Percentiles rank a stretch among this genome's conserved stretches.
Evolutionary conservation across 2,329 filamentous ascomycete species (phyloP).

Genomic region (Ilyonectria sp.): DNA sequence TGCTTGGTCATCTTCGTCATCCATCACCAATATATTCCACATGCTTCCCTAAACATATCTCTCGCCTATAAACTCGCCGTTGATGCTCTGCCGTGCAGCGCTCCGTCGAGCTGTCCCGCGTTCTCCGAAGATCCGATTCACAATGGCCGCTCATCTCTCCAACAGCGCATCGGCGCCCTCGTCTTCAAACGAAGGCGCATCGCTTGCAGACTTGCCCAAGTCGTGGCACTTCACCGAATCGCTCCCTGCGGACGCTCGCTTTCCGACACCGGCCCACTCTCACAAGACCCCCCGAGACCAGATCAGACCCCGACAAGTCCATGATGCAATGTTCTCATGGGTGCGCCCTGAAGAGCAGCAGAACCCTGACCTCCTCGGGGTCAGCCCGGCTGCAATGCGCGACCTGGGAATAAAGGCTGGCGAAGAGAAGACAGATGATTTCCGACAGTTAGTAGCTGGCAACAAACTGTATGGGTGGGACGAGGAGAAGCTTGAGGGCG

Average conservation of each 20-base stretch:
- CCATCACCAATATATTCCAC: slow-evolving; percentile 26
- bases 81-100: slow-evolving; percentile 55
- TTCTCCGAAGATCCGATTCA: slow-evolving; percentile 42
- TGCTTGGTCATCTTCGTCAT: slow-evolving; percentile 22
- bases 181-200: slow-evolving; percentile 48
- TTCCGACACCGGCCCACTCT: slow-evolving; percentile 85
- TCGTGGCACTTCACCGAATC: slow-evolving; percentile 76
- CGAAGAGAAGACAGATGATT: slow-evolving; percentile 80
- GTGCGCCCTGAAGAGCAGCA: slow-evolving; percentile 84
- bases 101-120: slow-evolving; percentile 51
- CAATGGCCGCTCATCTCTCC: slow-evolving; percentile 54
- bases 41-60: slow-evolving; percentile 30
- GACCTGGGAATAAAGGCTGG: slow-evolving; percentile 83
- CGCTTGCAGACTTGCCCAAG: slow-evolving; percentile 72
- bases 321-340: slow-evolving; percentile 89
- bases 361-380: slow-evolving; percentile 83
- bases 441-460: slow-evolving; percentile 83
- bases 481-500: slow-evolving; percentile 73
- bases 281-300: slow-evolving; percentile 84
- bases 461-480: slow-evolving; percentile 88
- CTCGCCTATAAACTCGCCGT: slow-evolving; percentile 36
- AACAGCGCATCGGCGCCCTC: slow-evolving; percentile 44
- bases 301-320: slow-evolving; percentile 87
- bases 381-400: slow-evolving; percentile 83
- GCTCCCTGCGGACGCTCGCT: slow-evolving; percentile 83